Evolutionary conservation across 2,329 filamentous ascomycete genomes (phyloP), one percentile per base, ranked within the genome.

Genomic region (Fusarium buxicola): DNA sequence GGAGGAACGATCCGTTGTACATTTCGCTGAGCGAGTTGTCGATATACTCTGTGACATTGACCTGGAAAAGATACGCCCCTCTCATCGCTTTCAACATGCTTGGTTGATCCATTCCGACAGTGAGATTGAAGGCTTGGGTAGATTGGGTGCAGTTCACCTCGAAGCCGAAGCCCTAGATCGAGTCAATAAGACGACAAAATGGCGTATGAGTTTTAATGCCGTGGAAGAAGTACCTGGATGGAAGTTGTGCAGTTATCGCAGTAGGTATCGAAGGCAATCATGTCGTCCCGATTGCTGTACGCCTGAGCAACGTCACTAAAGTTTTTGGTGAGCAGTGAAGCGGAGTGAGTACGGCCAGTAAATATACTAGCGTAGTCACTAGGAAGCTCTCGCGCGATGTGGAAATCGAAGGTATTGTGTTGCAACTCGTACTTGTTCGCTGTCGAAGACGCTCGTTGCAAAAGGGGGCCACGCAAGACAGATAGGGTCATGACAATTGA

Each of bases 401-500:
- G 65, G 10, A 68, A 63, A 7, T 56, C 18, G 3, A 63, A 21
- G 7, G 27, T 21, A 2, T 61, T 65, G 27, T 38, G 21, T 11
- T 46, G 36, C 2, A 51, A 32, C 9, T 52, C 32, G n/a, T 46
- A 66, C 12, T 40, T 13, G 10, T 68, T 68, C 10, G 60, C 30
- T 1, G 65, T 68, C 2, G 58, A 51, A 1, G 65, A 68, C 1
- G 65, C 65, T 3, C 61, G 62, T 7, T 68, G 65, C 65, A 68
- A 47, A 0, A 68, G 31, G 2, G 65, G 65, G 1, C 65, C 65
- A 3, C 65, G 53, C 5, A 68, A 15, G 9, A 68, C 65, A 2
- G 65, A 68, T 3, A 68, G 8, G 21, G 65, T 68, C 65, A 68
- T 68, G 1, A 68, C 8, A 1, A 68, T 51, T 0, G 65, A 63